Base-by-base conservation (phyloP, 257 asterid genomes). In the Mitragyna speciosa region DNA sequence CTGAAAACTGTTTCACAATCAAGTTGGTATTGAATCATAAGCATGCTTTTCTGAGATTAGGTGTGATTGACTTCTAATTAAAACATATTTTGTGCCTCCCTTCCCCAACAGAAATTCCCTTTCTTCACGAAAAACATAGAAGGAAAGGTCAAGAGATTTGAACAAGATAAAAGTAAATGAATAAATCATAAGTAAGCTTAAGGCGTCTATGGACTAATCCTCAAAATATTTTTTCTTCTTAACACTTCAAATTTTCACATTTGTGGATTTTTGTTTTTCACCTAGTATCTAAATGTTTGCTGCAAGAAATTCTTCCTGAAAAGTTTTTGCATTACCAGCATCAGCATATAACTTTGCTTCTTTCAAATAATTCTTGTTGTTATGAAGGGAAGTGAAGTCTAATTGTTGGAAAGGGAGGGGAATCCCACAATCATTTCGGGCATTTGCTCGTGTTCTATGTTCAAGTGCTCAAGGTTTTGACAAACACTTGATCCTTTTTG, bases 351-450 rank as follows among this genome's bases (percentile, higher is more conserved):
- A 56, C 16, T 28, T 14, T 72, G 39, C 20, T 52, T 51, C n/a
- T 22, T 45, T 45, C 5, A 31, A 33, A 63, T 28, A 33, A 33
- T 26, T 72, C 30, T 12, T 71, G 76, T 80, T 61, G 56, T 82
- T 58, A 33, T 76, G 82, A 84, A 89, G 93, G 87, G 89, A 91
- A 87, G 98, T 95, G 65, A 84, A 76, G 70, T 52, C 69, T 28
- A 78, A 88, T 63, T 83, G 87, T 78, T 84, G 73, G 72, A 86
- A 81, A 76, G 97, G 98, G 82, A 92, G 90, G 89, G 97, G 97
- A 47, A 91, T 95, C 78, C 98, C 98, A 39, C 92, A 91, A 84
- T 83, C 97, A 52, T 83, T 89, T 68, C 96, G 97, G 80, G 97
- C 99, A 81, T 95, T 93, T 86, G 90, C 90, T 77, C 96, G 99